phyloP scores from a whole-genome alignment of 73 alveolate species.

The Paramecium biaurelia region DNA sequence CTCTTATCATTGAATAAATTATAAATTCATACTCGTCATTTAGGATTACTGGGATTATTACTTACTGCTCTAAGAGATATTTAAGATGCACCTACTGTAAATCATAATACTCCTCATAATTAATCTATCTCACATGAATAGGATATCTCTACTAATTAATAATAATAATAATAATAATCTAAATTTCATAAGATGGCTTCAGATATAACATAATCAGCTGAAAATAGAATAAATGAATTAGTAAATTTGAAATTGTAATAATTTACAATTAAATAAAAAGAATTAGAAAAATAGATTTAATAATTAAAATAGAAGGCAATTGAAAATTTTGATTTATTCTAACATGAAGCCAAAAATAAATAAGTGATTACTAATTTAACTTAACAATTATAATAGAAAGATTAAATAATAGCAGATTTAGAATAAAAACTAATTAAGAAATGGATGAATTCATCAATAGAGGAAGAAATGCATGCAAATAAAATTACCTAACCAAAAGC shows the following conservation, averaged over 20 bases:
- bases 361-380: not conserved
- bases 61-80: constrained; percentile 40
- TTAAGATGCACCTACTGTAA: not conserved
- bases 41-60: constrained; percentile 17
- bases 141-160: not conserved
- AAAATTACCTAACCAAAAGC: not conserved
- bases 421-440: not conserved
- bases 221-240: not conserved
- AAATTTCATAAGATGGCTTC: not conserved
- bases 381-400: not conserved
- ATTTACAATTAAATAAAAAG: not conserved
- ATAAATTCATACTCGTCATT: constrained; percentile 9
- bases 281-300: not conserved
- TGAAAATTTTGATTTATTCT: constrained; percentile 6
- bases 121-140: not conserved
- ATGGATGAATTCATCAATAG: constrained; percentile 25
- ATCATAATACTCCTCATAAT: not conserved
- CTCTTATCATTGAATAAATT: not conserved
- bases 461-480: not conserved
- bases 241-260: not conserved
- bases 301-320: not conserved
- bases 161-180: not conserved
- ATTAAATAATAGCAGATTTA: not conserved
- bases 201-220: not conserved
- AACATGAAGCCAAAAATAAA: constrained; percentile 38